Evolutionary conservation across 306 rosid genomes (phyloP), one percentile per base, ranked within the genome.

Genomic region (Pterocarpus santalinus): DNA sequence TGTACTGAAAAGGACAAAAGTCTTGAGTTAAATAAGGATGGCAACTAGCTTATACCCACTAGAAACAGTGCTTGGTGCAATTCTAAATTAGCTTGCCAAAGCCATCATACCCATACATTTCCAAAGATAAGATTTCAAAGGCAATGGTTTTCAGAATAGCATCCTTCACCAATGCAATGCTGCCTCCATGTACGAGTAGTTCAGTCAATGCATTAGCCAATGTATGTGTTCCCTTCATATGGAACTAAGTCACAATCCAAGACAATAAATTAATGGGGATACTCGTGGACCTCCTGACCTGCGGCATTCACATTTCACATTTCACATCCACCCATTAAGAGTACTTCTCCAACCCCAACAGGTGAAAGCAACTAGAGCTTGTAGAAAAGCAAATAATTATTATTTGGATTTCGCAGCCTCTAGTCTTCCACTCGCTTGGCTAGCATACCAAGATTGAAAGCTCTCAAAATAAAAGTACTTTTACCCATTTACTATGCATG

Each of bases 71-170:
- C 13, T 65, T 39, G 22, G 32, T 38, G 5, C 3, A 67, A 41
- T 22, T 68, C 14, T 3, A n/a, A 51, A 43, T 4, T 8, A 67
- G 17, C 36, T 36, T 41, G 36, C 15, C 55, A 16, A 4, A 66
- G 7, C 36, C 73, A 67, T 43, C 56, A 67, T 11, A 46, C 1
- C 16, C 57, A 51, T 51, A 43, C 55, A 39, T 17, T 41, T 67
- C 36, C 35, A 17, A 8, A 67, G 56, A 44, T 68, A 43, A 43
- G 36, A 43, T 67, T 41, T 67, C 11, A 67, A 15, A 9, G 73
- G 73, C 56, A 43, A 67, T 67, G 73, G 35, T 67, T 67, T 67
- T 67, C 8, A 43, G 36, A 41, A 22, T 5, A n/a, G n/a, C 33
- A 41, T 10, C 34, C 53, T 39, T 66, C 72, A 66, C 35, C 53